These are phyloP conservation scores for Plantago coronopus DNA, from an alignment of 305 asterid species.

Conservation along the genomic window DNA sequence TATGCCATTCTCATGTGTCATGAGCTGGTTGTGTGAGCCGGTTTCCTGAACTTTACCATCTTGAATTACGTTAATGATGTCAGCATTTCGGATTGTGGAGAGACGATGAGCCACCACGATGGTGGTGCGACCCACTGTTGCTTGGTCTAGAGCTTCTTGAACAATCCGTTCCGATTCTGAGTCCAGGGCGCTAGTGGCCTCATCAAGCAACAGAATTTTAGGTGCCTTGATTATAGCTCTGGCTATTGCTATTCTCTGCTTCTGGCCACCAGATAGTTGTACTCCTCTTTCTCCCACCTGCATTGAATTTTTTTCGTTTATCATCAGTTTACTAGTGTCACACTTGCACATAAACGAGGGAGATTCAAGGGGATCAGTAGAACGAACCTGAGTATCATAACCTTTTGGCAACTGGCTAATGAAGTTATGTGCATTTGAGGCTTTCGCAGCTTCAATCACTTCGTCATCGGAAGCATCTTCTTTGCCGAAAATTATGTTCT, in stretches of 20 bases:
- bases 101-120: constrained; percentile 89
- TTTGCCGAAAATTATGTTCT: constrained; percentile 84
- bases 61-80: constrained; percentile 68
- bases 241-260: constrained; percentile 93
- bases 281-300: constrained; percentile 98
- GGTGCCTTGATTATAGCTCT: constrained; percentile 83
- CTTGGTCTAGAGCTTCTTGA: constrained; percentile 88
- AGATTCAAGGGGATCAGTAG: not conserved
- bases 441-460: constrained; percentile 77
- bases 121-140: constrained; percentile 80
- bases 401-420: constrained; percentile 78
- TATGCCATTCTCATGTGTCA: constrained; percentile 36
- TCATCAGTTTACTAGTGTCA: not conserved
- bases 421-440: constrained; percentile 94
- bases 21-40: constrained; percentile 69
- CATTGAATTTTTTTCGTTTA: not conserved
- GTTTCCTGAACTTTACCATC: constrained; percentile 64
- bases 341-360: not conserved
- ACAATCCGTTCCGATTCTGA: constrained; percentile 78
- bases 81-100: constrained; percentile 82
- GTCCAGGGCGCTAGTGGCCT: constrained; percentile 95
- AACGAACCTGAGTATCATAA: constrained; percentile 79
- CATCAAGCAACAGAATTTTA: constrained; percentile 81
- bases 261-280: constrained; percentile 94
- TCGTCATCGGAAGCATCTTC: constrained; percentile 78